Conservation (phyloP, 371 early-diverging fungal genomes). For the Nematocida homosporus region DNA sequence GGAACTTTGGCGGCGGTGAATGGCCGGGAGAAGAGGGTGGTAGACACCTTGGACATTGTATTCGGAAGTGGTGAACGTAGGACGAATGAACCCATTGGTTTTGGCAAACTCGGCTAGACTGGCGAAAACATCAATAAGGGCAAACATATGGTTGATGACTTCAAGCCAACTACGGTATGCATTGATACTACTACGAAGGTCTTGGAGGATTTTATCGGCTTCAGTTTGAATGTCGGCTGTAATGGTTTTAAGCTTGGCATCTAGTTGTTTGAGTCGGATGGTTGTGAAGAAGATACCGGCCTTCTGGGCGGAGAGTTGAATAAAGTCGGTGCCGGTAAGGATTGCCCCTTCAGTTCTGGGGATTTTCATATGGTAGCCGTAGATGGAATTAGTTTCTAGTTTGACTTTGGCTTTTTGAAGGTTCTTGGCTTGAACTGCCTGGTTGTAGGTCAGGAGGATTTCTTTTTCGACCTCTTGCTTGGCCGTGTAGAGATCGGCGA, state of each 20-base stretch:
- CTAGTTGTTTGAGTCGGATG: constrained; percentile 29
- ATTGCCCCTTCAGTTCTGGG: constrained; percentile 58
- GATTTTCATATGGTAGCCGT: constrained; percentile 59
- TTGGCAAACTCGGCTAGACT: constrained; percentile 53
- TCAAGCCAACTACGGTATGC: constrained; percentile 56
- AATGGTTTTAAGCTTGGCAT: constrained; percentile 13
- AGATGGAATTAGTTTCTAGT: constrained; percentile 21
- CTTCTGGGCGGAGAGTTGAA: constrained; percentile 59
- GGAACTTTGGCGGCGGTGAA: constrained; percentile 71
- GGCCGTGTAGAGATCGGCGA: constrained; percentile 8
- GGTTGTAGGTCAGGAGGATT: constrained; percentile 56
- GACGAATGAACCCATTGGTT: constrained; percentile 39
- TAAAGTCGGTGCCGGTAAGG: constrained; percentile 56
- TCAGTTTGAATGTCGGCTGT: constrained; percentile 49
- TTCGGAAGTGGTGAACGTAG: constrained; percentile 5
- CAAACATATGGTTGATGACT: constrained; percentile 62
- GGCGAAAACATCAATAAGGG: constrained; percentile 65
- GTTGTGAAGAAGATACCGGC: constrained; percentile 66
- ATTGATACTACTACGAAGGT: constrained; percentile 29
- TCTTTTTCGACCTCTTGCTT: constrained; percentile 50
- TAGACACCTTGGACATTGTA: constrained; percentile 46
- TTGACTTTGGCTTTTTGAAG: constrained; percentile 3
- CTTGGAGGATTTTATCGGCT: constrained; percentile 36
- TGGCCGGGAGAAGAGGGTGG: constrained; percentile 65
- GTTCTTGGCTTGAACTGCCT: not conserved